These are phyloP conservation scores for Naganishia friedmannii DNA, from an alignment of 768 basidiomycete genomes.

Conservation along the genomic window DNA sequence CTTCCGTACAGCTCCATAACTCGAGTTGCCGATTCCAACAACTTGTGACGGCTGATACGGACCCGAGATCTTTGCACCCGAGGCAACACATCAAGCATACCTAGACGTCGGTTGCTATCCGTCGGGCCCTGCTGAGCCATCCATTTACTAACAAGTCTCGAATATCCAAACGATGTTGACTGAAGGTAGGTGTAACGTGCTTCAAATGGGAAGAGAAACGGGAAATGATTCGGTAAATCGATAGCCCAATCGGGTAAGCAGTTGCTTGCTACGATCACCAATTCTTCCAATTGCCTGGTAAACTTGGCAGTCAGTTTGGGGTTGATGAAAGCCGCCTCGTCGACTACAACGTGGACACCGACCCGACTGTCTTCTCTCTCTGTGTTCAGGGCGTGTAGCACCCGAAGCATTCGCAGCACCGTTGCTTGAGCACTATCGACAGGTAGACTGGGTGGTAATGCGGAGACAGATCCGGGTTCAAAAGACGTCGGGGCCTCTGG, in stretches of 20 bases:
- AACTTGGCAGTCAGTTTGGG: conserved; percentile 97
- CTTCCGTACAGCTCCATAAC: conserved; percentile 89
- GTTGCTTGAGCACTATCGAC: conserved; percentile 82
- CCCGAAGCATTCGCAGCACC: conserved; percentile 82
- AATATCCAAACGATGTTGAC: conserved; percentile 96
- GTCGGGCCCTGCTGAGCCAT: conserved; percentile 76
- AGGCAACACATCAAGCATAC: conserved; percentile 86
- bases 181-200: conserved; percentile 96
- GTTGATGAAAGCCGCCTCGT: conserved; percentile 86
- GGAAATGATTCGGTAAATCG: conserved; percentile 92
- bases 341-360: conserved; percentile 53
- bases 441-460: conserved; percentile 71
- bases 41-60: conserved; percentile 87
- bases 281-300: conserved; percentile 93
- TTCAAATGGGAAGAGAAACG: conserved; percentile 97
- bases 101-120: conserved; percentile 78
- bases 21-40: conserved; percentile 92
- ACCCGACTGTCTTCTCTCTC: conserved; percentile 48
- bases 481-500: conserved; percentile 3
- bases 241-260: conserved; percentile 93
- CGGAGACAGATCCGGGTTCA: conserved; percentile 63
- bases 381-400: conserved; percentile 76
- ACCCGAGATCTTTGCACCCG: conserved; percentile 94
- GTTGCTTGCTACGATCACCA: conserved; percentile 95
- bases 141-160: conserved; percentile 90